These are phyloP conservation scores for Coprinopsis strossmayeri DNA, from an alignment of 768 basidiomycete species.

Conservation along the genomic window DNA sequence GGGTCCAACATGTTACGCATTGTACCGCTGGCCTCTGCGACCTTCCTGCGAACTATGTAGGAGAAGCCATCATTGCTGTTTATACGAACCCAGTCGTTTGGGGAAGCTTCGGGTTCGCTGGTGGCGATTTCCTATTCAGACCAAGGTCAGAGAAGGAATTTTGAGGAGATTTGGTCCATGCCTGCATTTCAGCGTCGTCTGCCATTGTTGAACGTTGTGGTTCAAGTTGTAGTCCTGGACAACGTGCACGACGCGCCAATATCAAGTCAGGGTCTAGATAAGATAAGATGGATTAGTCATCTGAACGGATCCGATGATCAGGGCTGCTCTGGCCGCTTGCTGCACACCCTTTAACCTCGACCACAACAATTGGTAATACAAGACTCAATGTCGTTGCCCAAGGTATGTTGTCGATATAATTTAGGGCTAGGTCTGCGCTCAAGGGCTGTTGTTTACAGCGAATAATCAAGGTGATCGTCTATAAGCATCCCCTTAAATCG, in stretches of 20 bases:
- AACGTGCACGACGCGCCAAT: background rate
- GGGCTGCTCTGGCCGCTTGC: no score
- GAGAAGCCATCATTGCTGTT: slow-evolving; percentile 75
- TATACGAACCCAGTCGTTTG: slow-evolving; percentile 68
- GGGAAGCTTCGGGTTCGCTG: slow-evolving; percentile 3
- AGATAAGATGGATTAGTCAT: background rate
- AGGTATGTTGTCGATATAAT: slow-evolving; percentile 1
- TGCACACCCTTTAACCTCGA: no score
- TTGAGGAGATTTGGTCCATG: background rate
- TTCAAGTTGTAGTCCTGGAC: background rate
- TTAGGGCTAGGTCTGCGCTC: background rate
- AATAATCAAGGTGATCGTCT: slow-evolving; percentile 8
- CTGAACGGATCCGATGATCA: background rate
- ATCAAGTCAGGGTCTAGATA: background rate
- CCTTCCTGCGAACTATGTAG: slow-evolving; percentile 69
- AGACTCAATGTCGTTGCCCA: slow-evolving; percentile 11
- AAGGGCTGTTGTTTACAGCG: background rate
- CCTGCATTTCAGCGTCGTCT: slow-evolving; percentile 7
- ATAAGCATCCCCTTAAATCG: no score
- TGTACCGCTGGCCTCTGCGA: slow-evolving; percentile 74
- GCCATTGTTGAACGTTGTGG: background rate
- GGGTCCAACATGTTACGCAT: slow-evolving; percentile 76
- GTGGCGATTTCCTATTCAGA: background rate
- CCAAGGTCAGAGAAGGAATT: background rate
- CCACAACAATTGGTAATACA: no score